Percentiles rank a stretch among this genome's conserved stretches.
Evolutionary conservation across 805 yeast species (phyloP).

Genomic region (Torulaspora microellipsoides): DNA sequence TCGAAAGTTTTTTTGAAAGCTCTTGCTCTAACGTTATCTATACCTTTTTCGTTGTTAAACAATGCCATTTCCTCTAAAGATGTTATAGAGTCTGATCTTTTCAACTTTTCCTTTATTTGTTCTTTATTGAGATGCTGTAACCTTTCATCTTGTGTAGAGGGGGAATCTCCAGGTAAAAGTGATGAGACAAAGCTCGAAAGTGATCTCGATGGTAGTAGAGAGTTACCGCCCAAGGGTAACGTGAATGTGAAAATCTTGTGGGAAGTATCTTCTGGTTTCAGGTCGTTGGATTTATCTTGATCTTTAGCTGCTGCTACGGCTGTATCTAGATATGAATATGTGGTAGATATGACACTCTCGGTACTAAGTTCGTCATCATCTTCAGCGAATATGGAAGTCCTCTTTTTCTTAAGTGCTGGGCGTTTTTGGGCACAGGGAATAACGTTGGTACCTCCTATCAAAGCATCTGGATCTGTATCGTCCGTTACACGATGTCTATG

Average conservation of each 20-base stretch:
- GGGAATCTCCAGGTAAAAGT: conserved; percentile 15
- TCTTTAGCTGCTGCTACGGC: conserved; percentile 6
- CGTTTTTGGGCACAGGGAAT: background rate
- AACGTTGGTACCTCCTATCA: conserved; percentile 12
- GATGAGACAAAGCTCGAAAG: conserved; percentile 13
- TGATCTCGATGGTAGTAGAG: conserved; percentile 18
- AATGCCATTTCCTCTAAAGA: conserved; percentile 60
- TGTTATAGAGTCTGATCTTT: conserved; percentile 52
- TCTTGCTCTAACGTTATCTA: conserved; percentile 61
- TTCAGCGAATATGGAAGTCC: background rate
- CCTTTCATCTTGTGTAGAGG: background rate
- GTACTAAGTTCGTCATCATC: background rate
- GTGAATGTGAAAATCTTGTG: conserved; percentile 37
- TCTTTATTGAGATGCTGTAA: conserved; percentile 1
- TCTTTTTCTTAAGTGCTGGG: background rate
- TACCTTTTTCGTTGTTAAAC: conserved; percentile 50
- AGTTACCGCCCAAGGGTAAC: conserved; percentile 38
- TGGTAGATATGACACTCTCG: background rate
- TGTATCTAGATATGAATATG: background rate
- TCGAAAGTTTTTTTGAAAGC: conserved; percentile 65
- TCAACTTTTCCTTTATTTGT: conserved; percentile 32
- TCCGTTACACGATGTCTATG: background rate
- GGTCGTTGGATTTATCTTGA: conserved; percentile 2
- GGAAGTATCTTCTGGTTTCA: background rate
- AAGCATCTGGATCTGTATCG: conserved; percentile 4